These are phyloP conservation scores for Syzygium oleosum DNA, from an alignment of 345 rosid species.

Conservation along the genomic window DNA sequence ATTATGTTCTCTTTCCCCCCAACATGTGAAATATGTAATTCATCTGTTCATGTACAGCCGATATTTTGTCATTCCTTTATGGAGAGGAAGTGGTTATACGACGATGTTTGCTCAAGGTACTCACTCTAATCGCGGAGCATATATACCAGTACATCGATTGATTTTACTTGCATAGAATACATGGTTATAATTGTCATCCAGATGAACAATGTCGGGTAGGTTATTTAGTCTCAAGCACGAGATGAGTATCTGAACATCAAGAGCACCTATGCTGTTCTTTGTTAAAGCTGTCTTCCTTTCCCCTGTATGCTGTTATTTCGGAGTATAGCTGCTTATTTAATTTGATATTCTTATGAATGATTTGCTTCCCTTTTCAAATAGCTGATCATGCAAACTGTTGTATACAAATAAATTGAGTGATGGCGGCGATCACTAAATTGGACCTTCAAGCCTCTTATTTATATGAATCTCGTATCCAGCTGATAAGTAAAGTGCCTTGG, in stretches of 20 bases:
- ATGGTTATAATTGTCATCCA: not conserved
- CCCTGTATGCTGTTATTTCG: not conserved
- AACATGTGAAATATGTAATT: not conserved
- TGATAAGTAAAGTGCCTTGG: not conserved
- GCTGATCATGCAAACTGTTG: not conserved
- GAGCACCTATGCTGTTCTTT: not conserved
- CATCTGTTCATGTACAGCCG: slow-evolving; percentile 32
- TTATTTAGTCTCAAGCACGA: not conserved
- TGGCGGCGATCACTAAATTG: not conserved
- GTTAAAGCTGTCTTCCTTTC: not conserved
- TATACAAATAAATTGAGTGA: not conserved
- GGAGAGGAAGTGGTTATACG: slow-evolving; percentile 88
- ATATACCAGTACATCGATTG: not conserved
- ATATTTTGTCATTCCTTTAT: slow-evolving; percentile 79
- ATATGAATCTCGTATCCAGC: not conserved
- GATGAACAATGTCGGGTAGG: not conserved
- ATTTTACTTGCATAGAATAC: not conserved
- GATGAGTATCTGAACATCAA: not conserved
- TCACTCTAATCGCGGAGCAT: not conserved
- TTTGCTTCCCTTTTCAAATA: not conserved
- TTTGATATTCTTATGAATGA: not conserved
- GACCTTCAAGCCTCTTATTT: not conserved
- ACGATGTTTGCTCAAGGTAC: slow-evolving; percentile 92
- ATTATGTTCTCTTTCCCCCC: not conserved
- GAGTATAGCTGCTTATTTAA: not conserved